A percentile compares a stretch with the other conserved stretches of the same genome.
Conservation (phyloP, 78 protist genomes). For the slime mould (Dictyostelium discoideum) region dicty_2.7 NC_007090.3:265001-265500, state of each 20-base stretch:
- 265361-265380: conserved; percentile 97
- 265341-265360: conserved; percentile 30
- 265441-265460: conserved; percentile 89
- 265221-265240: conserved; percentile 89
- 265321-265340: neutral
- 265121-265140: conserved; percentile 82
- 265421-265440: conserved; percentile 91
- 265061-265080: conserved; percentile 71
- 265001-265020: conserved; percentile 49
- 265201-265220: conserved; percentile 92
- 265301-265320: neutral
- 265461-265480: conserved; percentile 59
- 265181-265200: conserved; percentile 33
- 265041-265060: conserved; percentile 9
- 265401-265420: conserved; percentile 92
- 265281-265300: neutral
- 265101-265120: conserved; percentile 90
- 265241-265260: conserved; percentile 94
- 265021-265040: neutral
- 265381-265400: conserved; percentile 94
- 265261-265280: conserved; percentile 1
- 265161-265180: conserved; percentile 94
- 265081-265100: conserved; percentile 95
- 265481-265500: conserved; percentile 16
- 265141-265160: conserved; percentile 94